Base-by-base conservation (phyloP, 495 filamentous ascomycete genomes). In the Copromyces sp. region DNA sequence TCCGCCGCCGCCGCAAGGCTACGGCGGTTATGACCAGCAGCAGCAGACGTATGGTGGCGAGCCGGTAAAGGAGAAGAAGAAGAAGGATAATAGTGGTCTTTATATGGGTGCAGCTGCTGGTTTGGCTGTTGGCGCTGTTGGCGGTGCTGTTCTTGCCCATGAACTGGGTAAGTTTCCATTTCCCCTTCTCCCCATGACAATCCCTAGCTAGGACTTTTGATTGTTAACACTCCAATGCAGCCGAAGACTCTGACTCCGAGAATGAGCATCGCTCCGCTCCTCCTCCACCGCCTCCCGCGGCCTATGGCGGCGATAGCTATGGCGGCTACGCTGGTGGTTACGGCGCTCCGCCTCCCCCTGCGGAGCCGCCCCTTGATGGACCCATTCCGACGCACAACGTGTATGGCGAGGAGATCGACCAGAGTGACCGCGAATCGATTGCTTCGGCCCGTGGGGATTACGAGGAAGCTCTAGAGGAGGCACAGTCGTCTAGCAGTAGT, bases 81-180 rank as follows among this genome's bases (percentile, higher is more conserved):
- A 80, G 65, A 73, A 75, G 20, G 72, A 73, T 37, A 75, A 79
- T 9, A 82, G 83, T 53, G 83, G 84, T 69, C 80, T 87, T 69
- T 44, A 89, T 41, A 65, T 84, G 42, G 85, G 81, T 32, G 88
- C 83, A 17, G 87, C 84, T 3, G 87, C 84, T 42, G 89, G 87
- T 69, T 74, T 89, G 59, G 89, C 87, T 1, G 82, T 86, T 6
- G 89, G 89, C 70, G 84, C 83, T 53, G 78, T 86, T 68, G 89
- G 83, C 20, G 89, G 88, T 32, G 89, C 87, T 3, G 73, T 89
- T 20, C 74, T 90, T 45, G 85, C 82, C 24, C 82, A 89, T 74
- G 87, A 86, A 35, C 75, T 87, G 16, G 77, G 87, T 89, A 81
- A 71, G 84, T 80, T 68, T 69, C 20, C 20, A 42, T 65, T 3